These are phyloP conservation scores for Colletotrichum eremochloae DNA, from an alignment of 2,329 filamentous ascomycete genomes.

Conservation along the genomic window DNA sequence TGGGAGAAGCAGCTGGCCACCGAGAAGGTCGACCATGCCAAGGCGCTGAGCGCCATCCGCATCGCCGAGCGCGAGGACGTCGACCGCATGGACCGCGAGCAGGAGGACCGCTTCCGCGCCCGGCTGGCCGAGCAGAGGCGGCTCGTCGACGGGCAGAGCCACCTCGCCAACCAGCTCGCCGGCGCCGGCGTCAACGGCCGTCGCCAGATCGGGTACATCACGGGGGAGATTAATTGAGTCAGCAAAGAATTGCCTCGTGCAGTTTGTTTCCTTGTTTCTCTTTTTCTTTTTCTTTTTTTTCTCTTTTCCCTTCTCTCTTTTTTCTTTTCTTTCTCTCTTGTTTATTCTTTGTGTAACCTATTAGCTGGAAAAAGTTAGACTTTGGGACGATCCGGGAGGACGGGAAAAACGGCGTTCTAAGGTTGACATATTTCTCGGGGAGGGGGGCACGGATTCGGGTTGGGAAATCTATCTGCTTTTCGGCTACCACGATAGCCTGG, in stretches of 20 bases:
- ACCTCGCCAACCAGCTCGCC: slow-evolving; percentile 53
- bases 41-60: slow-evolving; percentile 62
- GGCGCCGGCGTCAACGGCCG: slow-evolving; percentile 52
- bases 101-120: slow-evolving; percentile 60
- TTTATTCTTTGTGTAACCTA: background rate
- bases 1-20: slow-evolving; percentile 63
- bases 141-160: slow-evolving; percentile 61
- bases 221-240: slow-evolving; percentile 62
- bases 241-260: background rate
- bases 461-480: background rate
- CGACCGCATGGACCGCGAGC: slow-evolving; percentile 61
- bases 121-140: slow-evolving; percentile 65
- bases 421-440: background rate
- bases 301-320: background rate
- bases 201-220: slow-evolving; percentile 69
- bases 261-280: background rate
- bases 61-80: slow-evolving; percentile 65
- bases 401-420: background rate
- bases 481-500: background rate
- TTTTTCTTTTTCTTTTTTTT: background rate
- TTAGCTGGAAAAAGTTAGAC: background rate
- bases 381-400: background rate
- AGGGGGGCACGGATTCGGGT: background rate
- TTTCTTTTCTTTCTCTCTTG: background rate
- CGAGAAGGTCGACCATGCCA: slow-evolving; percentile 62